Evolutionary conservation across 2,329 filamentous ascomycete species (phyloP).

Genomic region (Cercospora zeae-maydis): DNA sequence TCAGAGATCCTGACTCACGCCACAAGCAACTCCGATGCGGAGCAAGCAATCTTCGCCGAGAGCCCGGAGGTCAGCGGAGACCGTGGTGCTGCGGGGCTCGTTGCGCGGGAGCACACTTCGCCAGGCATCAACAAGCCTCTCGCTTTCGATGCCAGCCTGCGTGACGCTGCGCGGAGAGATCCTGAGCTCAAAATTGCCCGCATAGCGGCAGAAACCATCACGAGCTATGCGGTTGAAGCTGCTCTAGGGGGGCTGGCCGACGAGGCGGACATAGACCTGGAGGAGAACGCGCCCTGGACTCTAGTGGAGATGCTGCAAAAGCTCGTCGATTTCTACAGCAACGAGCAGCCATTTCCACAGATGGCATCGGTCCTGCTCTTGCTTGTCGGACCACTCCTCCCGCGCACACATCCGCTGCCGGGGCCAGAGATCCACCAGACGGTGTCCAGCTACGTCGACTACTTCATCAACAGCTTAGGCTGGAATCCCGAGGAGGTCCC

Average conservation of each 20-base stretch:
- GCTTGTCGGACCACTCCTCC: constrained; percentile 46
- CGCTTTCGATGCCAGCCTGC: neutral
- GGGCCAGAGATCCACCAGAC: constrained; percentile 35
- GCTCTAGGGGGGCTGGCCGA: constrained; percentile 14
- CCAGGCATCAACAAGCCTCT: neutral
- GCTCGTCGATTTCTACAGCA: constrained; percentile 43
- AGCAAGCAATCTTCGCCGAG: constrained; percentile 22
- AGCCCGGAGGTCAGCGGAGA: neutral
- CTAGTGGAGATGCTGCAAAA: constrained; percentile 43
- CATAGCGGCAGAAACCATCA: constrained; percentile 11
- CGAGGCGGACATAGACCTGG: constrained; percentile 26
- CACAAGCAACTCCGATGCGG: neutral
- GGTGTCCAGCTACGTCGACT: constrained; percentile 41
- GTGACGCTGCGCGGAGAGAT: neutral
- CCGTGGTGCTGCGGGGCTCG: constrained; percentile 1
- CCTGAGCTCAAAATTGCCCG: constrained; percentile 10
- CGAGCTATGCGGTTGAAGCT: constrained; percentile 3
- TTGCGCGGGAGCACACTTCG: neutral
- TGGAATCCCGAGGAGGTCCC: constrained; percentile 35
- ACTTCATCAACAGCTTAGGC: constrained; percentile 38
- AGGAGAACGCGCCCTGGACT: constrained; percentile 37
- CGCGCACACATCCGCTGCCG: constrained; percentile 39
- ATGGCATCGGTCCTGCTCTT: constrained; percentile 47
- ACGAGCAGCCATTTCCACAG: constrained; percentile 44
- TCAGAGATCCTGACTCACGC: constrained; percentile 8